A percentile compares a stretch with the other conserved stretches of the same genome.
Conservation (phyloP, 768 basidiomycete species). For the Hygrocybe coccinea region DNA sequence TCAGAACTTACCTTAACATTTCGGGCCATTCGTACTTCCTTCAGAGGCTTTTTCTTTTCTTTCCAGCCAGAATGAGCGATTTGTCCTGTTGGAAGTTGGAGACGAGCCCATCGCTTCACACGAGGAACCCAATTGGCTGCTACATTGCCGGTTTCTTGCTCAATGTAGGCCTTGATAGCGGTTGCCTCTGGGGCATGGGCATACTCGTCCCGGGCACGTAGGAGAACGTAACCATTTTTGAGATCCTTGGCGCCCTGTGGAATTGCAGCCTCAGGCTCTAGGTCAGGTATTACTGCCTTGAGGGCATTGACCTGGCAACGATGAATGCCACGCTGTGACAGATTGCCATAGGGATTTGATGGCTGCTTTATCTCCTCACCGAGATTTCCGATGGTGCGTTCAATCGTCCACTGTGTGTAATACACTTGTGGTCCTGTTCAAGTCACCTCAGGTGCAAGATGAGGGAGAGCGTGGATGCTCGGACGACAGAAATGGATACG, state of each 20-base stretch:
- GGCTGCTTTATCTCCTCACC: slow-evolving; percentile 5
- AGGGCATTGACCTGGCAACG: slow-evolving; percentile 6
- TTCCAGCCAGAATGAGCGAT: slow-evolving; percentile 19
- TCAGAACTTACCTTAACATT: slow-evolving; percentile 5
- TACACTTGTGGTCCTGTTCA: slow-evolving; percentile 1
- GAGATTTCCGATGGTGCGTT: too few relatives aligned
- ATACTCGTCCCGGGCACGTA: slow-evolving; percentile 3
- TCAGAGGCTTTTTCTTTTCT: slow-evolving; percentile 7
- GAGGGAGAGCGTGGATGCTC: slow-evolving; percentile 8
- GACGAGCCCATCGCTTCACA: slow-evolving; percentile 17
- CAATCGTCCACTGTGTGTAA: slow-evolving; percentile 7
- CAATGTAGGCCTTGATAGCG: neutral
- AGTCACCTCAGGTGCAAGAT: slow-evolving; percentile 3
- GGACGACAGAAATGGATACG: slow-evolving; percentile 12
- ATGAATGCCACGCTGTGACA: slow-evolving; percentile 2
- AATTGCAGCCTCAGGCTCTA: slow-evolving; percentile 10
- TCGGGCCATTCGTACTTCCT: slow-evolving; percentile 6
- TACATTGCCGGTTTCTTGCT: slow-evolving; percentile 6
- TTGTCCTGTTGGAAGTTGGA: slow-evolving; percentile 24
- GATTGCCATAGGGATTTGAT: slow-evolving; percentile 8
- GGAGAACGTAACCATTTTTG: slow-evolving; percentile 3
- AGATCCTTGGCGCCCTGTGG: slow-evolving; percentile 7
- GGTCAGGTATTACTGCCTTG: slow-evolving; percentile 3
- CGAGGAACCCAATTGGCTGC: neutral
- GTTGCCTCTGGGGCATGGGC: neutral